Evolutionary conservation across 2,329 filamentous ascomycete genomes (phyloP).

Genomic region (Scorias spongiosa): DNA sequence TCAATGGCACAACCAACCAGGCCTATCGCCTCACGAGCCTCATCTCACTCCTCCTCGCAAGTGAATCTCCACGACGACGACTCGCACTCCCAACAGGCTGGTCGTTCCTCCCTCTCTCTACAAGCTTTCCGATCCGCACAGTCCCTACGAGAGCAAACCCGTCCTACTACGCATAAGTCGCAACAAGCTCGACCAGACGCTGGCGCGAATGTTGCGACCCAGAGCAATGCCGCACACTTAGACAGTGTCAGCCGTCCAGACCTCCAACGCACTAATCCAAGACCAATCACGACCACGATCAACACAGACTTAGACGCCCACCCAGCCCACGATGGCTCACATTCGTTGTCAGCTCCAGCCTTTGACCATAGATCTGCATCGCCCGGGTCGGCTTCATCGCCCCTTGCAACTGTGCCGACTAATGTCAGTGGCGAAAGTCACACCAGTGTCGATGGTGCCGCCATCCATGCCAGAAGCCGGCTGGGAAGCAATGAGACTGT

Average conservation of each 20-base stretch:
- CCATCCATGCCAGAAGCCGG: conserved; percentile 1
- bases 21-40: background rate
- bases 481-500: conserved; percentile 10
- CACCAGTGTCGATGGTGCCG: background rate
- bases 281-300: conserved; percentile 1
- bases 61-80: conserved; percentile 8
- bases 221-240: conserved; percentile 3
- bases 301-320: conserved; percentile 2
- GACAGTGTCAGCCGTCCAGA: conserved; percentile 5
- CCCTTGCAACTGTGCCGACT: conserved; percentile 1
- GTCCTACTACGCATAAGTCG: background rate
- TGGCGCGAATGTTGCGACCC: conserved; percentile 9
- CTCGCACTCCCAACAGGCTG: conserved; percentile 16
- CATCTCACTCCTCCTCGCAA: background rate
- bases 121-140: conserved; percentile 20
- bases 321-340: background rate
- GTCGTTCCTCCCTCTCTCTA: conserved; percentile 17
- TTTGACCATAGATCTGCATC: background rate
- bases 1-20: background rate
- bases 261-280: conserved; percentile 7
- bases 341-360: background rate
- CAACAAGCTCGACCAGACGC: background rate
- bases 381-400: conserved; percentile 1
- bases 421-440: conserved; percentile 1
- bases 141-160: conserved; percentile 13